Evolutionary conservation across 306 rosid genomes (phyloP).

Genomic region (Hippophae tibetana): DNA sequence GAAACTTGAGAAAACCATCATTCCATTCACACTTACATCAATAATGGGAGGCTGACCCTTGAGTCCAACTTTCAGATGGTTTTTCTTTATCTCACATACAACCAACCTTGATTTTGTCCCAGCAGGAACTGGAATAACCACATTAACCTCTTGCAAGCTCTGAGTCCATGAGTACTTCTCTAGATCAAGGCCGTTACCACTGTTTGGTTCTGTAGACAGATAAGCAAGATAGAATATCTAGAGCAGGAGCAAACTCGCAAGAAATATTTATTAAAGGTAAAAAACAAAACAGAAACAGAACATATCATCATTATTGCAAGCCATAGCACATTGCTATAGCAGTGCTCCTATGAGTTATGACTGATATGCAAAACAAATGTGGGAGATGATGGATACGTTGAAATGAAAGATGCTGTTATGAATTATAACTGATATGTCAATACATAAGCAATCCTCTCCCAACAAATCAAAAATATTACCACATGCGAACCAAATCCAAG

Average conservation of each 20-base stretch:
- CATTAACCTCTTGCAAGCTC: slow-evolving; percentile 65
- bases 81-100: slow-evolving; percentile 72
- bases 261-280: neutral
- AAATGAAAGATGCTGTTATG: no score
- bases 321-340: no score
- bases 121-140: slow-evolving; percentile 59
- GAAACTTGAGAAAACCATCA: neutral
- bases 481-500: no score
- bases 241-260: neutral
- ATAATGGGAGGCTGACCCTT: slow-evolving; percentile 87
- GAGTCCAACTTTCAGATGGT: slow-evolving; percentile 71
- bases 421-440: no score
- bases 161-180: slow-evolving; percentile 89
- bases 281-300: neutral
- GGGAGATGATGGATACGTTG: no score
- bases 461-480: no score
- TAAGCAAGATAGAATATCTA: neutral
- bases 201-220: slow-evolving; percentile 54
- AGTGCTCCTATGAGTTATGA: no score
- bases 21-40: slow-evolving; percentile 42
- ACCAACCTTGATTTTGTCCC: slow-evolving; percentile 76
- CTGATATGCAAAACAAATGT: no score
- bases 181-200: slow-evolving; percentile 79
- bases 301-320: no score
- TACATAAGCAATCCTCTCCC: no score